A percentile compares a stretch with the other conserved stretches of the same genome.
These are phyloP conservation scores for Besnoitia besnoiti DNA, from an alignment of 169 alveolate genomes.

Conservation along the genomic window DNA sequence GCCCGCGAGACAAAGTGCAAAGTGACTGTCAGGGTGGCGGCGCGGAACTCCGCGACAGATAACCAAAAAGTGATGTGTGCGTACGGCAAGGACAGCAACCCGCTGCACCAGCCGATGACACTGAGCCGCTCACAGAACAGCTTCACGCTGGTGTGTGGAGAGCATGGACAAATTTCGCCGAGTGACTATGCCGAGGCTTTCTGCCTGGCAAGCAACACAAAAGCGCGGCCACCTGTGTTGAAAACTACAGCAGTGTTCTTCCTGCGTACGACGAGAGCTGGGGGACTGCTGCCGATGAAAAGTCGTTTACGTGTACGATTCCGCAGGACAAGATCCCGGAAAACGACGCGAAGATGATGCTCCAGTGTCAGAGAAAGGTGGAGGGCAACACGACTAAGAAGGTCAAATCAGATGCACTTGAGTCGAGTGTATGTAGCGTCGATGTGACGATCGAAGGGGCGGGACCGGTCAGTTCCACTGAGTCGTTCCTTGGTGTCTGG, in stretches of 20 bases:
- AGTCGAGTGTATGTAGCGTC: background rate
- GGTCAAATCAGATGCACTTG: background rate
- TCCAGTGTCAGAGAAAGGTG: background rate
- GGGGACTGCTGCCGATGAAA: background rate
- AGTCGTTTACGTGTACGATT: background rate
- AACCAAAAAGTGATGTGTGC: background rate
- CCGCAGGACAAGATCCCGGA: background rate
- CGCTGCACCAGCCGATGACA: background rate
- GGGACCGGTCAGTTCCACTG: background rate
- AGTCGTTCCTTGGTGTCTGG: too few species aligned
- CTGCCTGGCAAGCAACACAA: background rate
- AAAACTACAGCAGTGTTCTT: background rate
- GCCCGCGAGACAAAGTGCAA: background rate
- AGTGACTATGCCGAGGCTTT: background rate
- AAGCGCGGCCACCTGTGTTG: background rate
- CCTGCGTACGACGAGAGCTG: background rate
- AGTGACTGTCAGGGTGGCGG: background rate
- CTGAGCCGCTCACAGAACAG: background rate
- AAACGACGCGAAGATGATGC: background rate
- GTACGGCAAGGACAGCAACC: constrained; percentile 30
- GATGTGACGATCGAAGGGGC: background rate
- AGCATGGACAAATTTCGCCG: background rate
- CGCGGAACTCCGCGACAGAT: background rate
- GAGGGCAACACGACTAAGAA: too few species aligned
- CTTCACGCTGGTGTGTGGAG: background rate